phyloP scores from a whole-genome alignment of 768 basidiomycete species.

The Rhizopogon roseolus region DNA sequence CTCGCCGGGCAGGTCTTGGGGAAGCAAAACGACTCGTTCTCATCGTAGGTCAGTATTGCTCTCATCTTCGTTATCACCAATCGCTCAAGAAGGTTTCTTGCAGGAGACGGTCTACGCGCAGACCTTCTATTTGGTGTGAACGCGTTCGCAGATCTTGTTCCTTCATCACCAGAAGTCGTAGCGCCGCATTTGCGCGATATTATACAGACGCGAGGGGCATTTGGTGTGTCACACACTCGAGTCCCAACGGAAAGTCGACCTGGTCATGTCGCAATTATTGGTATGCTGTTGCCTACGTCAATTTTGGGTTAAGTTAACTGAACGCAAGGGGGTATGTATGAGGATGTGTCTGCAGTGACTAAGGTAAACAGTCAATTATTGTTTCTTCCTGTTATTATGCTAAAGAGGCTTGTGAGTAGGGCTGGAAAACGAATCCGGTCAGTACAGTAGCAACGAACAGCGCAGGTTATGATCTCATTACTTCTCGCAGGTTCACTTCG shows the following conservation, averaged over 20 bases:
- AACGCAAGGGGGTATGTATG: conserved; percentile 79
- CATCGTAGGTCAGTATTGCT: conserved; percentile 56
- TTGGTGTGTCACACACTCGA: conserved; percentile 80
- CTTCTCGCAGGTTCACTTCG: conserved; percentile 58
- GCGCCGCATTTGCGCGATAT: conserved; percentile 76
- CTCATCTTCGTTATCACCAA: background rate
- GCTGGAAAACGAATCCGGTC: conserved; percentile 85
- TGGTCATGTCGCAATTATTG: conserved; percentile 87
- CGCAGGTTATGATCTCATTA: background rate
- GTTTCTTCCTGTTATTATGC: background rate
- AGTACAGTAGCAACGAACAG: background rate
- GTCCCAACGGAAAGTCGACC: conserved; percentile 88
- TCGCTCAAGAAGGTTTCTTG: background rate
- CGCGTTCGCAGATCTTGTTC: conserved; percentile 42
- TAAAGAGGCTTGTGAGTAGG: conserved; percentile 33
- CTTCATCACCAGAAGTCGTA: conserved; percentile 52
- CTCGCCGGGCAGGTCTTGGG: conserved; percentile 38
- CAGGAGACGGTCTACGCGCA: conserved; percentile 81
- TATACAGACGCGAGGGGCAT: conserved; percentile 62
- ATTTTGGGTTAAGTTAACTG: conserved; percentile 3
- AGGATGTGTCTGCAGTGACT: conserved; percentile 84
- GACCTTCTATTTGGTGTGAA: conserved; percentile 70
- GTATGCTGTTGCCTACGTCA: conserved; percentile 25
- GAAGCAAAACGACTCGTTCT: conserved; percentile 73
- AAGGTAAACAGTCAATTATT: conserved; percentile 42